Base-by-base conservation (phyloP, 2,329 filamentous ascomycete species). In the Apiospora hydei region DNA sequence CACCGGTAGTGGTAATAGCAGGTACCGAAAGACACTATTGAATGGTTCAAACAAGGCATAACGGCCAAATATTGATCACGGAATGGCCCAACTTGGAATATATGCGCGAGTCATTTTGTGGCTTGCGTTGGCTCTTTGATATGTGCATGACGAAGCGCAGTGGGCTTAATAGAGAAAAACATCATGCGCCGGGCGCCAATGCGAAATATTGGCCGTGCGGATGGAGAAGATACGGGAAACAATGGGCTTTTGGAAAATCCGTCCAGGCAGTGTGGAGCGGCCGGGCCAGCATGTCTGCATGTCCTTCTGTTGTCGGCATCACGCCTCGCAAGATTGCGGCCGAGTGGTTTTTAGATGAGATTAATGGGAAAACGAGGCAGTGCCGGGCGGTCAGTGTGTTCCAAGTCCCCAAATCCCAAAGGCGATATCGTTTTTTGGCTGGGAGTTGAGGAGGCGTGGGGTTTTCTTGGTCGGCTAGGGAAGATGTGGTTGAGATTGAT, bases 81-180 rank as follows among this genome's bases (percentile, higher is more conserved):
- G 34, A 64, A 64, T 64, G 57, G 34, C 57, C 57, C 57, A 64
- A 64, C 57, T 64, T 38, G 57, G 57, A 41, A 64, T n/a, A 38
- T 10, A 30, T n/a, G 57, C 30, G 53, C 57, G 57, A 64, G 57
- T 64, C 57, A 64, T 64, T 64, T 64, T 64, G 57, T 64, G 57
- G 57, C 57, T 64, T 64, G 57, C 34, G 57, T 64, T 64, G 57
- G 57, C 11, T 41, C 57, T 41, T 64, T 64, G 57, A 41, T 64
- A 64, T 64, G 57, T 64, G 57, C 57, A 64, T 64, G 57, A 64
- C 57, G 57, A 61, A 64, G 57, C 18, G 57, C 57, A 41, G 57
- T 41, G 57, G 57, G 57, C 34, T 41, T 64, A 64, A 64, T 64
- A 64, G 34, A 41, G 57, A 41, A 64, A 38, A 64, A 4, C 34